Evolutionary conservation across 495 filamentous ascomycete genomes (phyloP), one percentile per base, ranked within the genome.

Genomic region (Annulohypoxylon moriforme): DNA sequence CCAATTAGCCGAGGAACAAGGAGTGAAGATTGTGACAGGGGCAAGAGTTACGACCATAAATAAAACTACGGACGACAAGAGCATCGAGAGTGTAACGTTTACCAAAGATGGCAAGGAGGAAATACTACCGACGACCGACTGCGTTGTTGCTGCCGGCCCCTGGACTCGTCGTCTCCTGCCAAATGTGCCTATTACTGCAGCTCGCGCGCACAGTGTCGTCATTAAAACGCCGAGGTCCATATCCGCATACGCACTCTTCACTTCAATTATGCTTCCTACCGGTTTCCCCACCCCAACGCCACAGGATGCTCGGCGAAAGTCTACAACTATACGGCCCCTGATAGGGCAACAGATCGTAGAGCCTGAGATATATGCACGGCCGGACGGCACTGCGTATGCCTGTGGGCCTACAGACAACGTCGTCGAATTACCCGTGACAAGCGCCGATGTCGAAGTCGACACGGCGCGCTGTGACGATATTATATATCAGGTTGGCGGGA

Each of bases 321-420:
- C 81, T 0, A 36, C 27, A 3, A 25, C 81, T 80, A 24, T 75
- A 2, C 59, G 55, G 22, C 68, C 71, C 31, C 74, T 73, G 8
- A 36, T 60, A 11, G 71, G 73, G 0, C 60, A 81, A n/a, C 83
- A 85, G 25, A 86, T 85, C 10, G 90, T 89, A 25, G 86, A 89
- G 7, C 93, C 93, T 1, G 93, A 97, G 77, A 95, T 97, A 68
- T 96, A 96, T 76, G 89, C 93, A 11, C 87, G 93, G n/a, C 93
- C 93, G 0, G 89, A 93, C 74, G 87, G 92, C 42, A 92, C 93
- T 33, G 90, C 94, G 46, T 97, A 97, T 75, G 91, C 90, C 25
- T 96, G 94, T 76, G 83, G 81, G 47, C 62, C 94, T 72, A 92
- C 92, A 18, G 94, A 96, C 68, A 86, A 84, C 38, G 75, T 82